A percentile compares a stretch with the other conserved stretches of the same genome.
These are phyloP conservation scores for Obba rivulosa DNA, from an alignment of 768 basidiomycete species.

Conservation along the genomic window DNA sequence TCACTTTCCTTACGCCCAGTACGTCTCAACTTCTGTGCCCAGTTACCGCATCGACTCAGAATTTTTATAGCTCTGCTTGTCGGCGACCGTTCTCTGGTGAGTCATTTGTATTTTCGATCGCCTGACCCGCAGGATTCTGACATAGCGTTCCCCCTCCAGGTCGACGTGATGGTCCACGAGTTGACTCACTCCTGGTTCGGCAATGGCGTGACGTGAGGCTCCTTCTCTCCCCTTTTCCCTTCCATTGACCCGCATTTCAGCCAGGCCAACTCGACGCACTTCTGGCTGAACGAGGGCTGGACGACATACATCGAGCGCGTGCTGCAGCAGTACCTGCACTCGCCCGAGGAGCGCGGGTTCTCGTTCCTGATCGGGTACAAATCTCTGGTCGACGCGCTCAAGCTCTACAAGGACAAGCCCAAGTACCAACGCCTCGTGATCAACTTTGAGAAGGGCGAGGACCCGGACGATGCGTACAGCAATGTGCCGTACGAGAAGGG, in stretches of 20 bases:
- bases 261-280: slow-evolving; percentile 70
- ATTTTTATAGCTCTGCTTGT: slow-evolving; percentile 61
- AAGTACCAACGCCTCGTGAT: slow-evolving; percentile 80
- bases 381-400: slow-evolving; percentile 64
- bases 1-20: slow-evolving; percentile 89
- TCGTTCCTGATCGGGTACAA: slow-evolving; percentile 74
- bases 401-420: slow-evolving; percentile 51
- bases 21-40: slow-evolving; percentile 14
- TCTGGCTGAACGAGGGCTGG: slow-evolving; percentile 93
- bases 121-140: neutral
- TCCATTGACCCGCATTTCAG: slow-evolving; percentile 23
- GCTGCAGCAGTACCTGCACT: slow-evolving; percentile 62
- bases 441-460: slow-evolving; percentile 65
- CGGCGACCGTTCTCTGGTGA: slow-evolving; percentile 72
- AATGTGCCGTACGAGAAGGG: slow-evolving; percentile 86
- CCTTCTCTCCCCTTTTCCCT: neutral
- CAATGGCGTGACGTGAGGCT: slow-evolving; percentile 73
- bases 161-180: slow-evolving; percentile 89
- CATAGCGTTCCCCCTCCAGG: slow-evolving; percentile 1
- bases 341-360: slow-evolving; percentile 74
- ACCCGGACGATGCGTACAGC: slow-evolving; percentile 73
- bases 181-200: slow-evolving; percentile 88
- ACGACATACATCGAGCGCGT: slow-evolving; percentile 91
- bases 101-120: neutral
- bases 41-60: neutral